phyloP scores from a whole-genome alignment of 768 basidiomycete species.

The Chiua virens region DNA sequence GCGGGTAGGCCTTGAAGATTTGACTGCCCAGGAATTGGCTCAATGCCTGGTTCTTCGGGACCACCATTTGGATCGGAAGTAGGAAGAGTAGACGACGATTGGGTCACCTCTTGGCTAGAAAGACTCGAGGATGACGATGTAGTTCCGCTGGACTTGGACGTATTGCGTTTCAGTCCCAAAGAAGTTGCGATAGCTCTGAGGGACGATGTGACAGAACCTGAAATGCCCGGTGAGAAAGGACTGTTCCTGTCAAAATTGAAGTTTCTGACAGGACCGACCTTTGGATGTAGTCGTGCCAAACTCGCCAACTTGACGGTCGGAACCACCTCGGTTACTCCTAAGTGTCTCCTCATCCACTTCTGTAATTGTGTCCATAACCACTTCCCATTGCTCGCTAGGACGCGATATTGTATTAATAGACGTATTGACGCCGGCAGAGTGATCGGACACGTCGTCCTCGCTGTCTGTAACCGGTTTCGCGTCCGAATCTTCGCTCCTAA shows the following conservation, averaged over 20 bases:
- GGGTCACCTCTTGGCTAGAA: constrained; percentile 17
- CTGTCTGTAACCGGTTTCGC: constrained; percentile 31
- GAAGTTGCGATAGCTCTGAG: constrained; percentile 77
- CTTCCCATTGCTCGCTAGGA: constrained; percentile 81
- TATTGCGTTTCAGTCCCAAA: constrained; percentile 62
- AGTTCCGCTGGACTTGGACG: constrained; percentile 8
- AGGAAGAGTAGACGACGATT: constrained; percentile 29
- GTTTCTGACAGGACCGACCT: constrained; percentile 39
- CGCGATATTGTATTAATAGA: constrained; percentile 38
- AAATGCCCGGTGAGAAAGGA: constrained; percentile 6
- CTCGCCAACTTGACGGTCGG: constrained; percentile 50
- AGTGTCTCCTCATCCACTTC: constrained; percentile 56
- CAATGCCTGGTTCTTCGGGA: constrained; percentile 25
- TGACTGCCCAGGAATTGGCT: constrained; percentile 60
- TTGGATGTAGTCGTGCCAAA: constrained; percentile 74
- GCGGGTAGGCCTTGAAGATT: constrained; percentile 61
- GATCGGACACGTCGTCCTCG: constrained; percentile 30
- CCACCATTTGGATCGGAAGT: constrained; percentile 25
- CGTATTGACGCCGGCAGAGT: constrained; percentile 15
- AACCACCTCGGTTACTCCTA: constrained; percentile 43
- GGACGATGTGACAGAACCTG: constrained; percentile 69
- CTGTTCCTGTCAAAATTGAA: background rate
- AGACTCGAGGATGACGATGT: constrained; percentile 33
- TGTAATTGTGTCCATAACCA: constrained; percentile 81
- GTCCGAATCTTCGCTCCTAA: constrained; percentile 45